Conservation (phyloP, 208 protist species). For the Leishmania tropica region DNA sequence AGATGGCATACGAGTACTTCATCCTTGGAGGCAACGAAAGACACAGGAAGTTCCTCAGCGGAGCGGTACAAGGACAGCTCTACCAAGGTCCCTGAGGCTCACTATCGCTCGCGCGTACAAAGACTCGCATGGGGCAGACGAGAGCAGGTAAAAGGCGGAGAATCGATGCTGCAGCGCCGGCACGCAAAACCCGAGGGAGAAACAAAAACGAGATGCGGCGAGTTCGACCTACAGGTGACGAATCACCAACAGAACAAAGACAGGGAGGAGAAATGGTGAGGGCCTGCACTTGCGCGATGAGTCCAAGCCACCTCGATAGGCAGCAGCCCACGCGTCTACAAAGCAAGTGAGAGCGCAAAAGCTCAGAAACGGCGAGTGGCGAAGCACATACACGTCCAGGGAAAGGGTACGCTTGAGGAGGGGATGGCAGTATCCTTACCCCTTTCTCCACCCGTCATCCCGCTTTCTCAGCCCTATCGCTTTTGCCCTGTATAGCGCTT, state of each 20-base stretch:
- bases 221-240: background rate
- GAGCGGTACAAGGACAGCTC: background rate
- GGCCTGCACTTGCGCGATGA: background rate
- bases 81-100: background rate
- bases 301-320: background rate
- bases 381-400: background rate
- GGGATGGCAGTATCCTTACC: background rate
- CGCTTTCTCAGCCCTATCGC: background rate
- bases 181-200: background rate
- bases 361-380: background rate
- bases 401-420: background rate
- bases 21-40: background rate
- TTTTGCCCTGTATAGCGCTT: background rate
- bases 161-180: background rate
- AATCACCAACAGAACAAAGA: background rate
- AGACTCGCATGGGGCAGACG: background rate
- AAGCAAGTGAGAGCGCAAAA: background rate
- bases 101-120: background rate
- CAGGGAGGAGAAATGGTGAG: background rate
- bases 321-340: background rate
- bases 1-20: background rate
- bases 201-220: background rate
- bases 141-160: background rate
- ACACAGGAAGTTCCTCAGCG: background rate
- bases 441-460: background rate